Evolutionary conservation across 345 rosid genomes (phyloP).

Genomic region (Pugionium cornutum): DNA sequence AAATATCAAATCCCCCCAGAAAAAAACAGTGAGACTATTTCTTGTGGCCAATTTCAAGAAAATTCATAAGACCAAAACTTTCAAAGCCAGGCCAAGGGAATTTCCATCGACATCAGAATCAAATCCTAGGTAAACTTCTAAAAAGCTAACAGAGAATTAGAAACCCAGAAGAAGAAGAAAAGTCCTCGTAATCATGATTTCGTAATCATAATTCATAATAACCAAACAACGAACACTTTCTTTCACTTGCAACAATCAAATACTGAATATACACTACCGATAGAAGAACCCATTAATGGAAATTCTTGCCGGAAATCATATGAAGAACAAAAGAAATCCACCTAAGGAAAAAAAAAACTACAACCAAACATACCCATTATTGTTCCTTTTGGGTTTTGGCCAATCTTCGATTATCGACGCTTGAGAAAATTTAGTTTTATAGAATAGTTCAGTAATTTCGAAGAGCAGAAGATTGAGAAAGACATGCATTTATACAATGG

Average conservation of each 20-base stretch:
- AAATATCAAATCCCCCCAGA: neutral
- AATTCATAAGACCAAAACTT: conserved; percentile 19
- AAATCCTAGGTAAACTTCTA: conserved; percentile 17
- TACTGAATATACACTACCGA: too few species aligned
- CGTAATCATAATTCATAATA: neutral
- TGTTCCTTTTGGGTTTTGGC: conserved; percentile 19
- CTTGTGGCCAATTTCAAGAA: conserved; percentile 14
- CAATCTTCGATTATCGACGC: conserved; percentile 30
- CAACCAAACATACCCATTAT: conserved; percentile 54
- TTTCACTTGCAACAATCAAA: too few species aligned
- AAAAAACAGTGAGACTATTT: conserved; percentile 3
- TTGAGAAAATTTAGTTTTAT: neutral
- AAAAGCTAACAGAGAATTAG: neutral
- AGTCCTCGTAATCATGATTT: conserved; percentile 13
- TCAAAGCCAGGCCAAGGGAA: neutral
- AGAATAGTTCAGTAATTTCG: conserved; percentile 12
- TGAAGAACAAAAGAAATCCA: too few species aligned
- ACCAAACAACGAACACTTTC: conserved; percentile 1
- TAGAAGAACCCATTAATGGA: conserved; percentile 20
- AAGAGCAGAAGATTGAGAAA: conserved; percentile 27
- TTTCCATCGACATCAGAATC: conserved; percentile 20
- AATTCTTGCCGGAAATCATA: neutral
- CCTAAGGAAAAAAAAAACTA: neutral
- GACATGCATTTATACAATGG: conserved; percentile 39
- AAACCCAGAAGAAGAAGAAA: conserved; percentile 18